Evolutionary conservation across 2,329 filamentous ascomycete genomes (phyloP), one percentile per base, ranked within the genome.

Genomic region (Penicillium sp.): DNA sequence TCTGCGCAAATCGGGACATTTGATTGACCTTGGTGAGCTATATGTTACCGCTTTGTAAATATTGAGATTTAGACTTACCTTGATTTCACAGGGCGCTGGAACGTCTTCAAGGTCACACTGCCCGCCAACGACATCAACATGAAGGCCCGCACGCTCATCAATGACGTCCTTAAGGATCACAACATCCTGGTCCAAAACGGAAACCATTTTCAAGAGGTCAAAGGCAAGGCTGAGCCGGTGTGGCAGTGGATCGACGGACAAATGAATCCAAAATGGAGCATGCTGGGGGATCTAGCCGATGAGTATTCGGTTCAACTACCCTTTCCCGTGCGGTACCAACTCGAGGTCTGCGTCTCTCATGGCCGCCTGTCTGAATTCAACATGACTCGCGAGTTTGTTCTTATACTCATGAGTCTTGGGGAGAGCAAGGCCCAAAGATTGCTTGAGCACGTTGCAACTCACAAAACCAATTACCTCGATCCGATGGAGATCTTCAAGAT

Each of bases 321-420:
- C 0, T 96, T 91, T 55, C 74, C 84, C 0, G 82, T 96, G 1
- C 82, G 90, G 14, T 99, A 97, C 65, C 91, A 96, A 67, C 81
- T 99, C 0, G 92, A 99, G 69, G 92, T 90, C 0, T 97, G 92
- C 66, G 79, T 97, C n/a, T 95, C 92, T 0, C 83, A 87, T 25
- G 85, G 86, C 0, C 78, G 84, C 22, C 74, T 99, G 11, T 87
- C 86, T 47, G 92, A 96, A 68, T 83, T 90, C 65, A 88, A 81
- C 42, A 80, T 97, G 40, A 80, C 76, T 1, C 67, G 71, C 1
- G 78, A 83, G 2, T 97, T 97, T 58, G 72, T 95, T 2, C 67
- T 77, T 25, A 79, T 74, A 38, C 77, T 97, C 4, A 68, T 74
- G 2, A 63, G 73, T 0, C 73, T 88, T 16, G 75, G 79, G 1